Evolutionary conservation across 2,329 filamentous ascomycete species (phyloP).

Genomic region (Fusarium coicis): DNA sequence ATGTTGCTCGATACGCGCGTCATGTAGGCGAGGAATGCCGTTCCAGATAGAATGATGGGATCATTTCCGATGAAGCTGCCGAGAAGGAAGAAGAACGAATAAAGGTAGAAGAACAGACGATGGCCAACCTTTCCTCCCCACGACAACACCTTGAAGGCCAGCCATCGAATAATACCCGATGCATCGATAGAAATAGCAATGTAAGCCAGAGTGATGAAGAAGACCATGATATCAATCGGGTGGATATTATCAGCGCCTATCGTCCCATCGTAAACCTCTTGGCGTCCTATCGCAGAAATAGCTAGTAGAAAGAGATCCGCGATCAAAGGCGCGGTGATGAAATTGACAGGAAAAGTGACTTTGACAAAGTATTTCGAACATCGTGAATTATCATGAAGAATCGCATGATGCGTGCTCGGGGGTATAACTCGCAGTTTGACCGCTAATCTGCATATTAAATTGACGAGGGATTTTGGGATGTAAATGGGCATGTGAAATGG

Average conservation of each 20-base stretch:
- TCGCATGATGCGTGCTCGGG: slow-evolving; percentile 47
- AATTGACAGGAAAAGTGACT: slow-evolving; percentile 72
- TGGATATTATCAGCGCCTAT: slow-evolving; percentile 72
- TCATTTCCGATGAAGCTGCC: slow-evolving; percentile 79
- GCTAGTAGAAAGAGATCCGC: slow-evolving; percentile 78
- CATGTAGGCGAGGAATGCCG: slow-evolving; percentile 81
- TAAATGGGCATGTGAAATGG: slow-evolving; percentile 73
- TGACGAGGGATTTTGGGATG: slow-evolving; percentile 62
- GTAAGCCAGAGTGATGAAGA: slow-evolving; percentile 79
- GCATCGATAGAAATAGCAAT: slow-evolving; percentile 83
- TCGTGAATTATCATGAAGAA: slow-evolving; percentile 33
- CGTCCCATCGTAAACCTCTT: slow-evolving; percentile 76
- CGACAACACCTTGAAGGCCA: slow-evolving; percentile 77
- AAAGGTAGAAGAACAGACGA: slow-evolving; percentile 77
- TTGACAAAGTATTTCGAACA: slow-evolving; percentile 56
- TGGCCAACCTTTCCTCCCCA: slow-evolving; percentile 75
- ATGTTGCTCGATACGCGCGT: slow-evolving; percentile 80
- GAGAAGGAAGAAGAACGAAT: slow-evolving; percentile 75
- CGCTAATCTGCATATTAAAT: slow-evolving; percentile 54
- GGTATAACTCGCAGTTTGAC: slow-evolving; percentile 62
- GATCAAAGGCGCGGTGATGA: slow-evolving; percentile 76
- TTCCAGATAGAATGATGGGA: slow-evolving; percentile 79
- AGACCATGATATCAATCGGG: slow-evolving; percentile 78
- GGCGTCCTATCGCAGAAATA: slow-evolving; percentile 72
- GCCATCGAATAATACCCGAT: slow-evolving; percentile 75